A percentile compares a stretch with the other conserved stretches of the same genome.
Conservation (phyloP, 441 rosid genomes). For the Daphne laureola region DNA sequence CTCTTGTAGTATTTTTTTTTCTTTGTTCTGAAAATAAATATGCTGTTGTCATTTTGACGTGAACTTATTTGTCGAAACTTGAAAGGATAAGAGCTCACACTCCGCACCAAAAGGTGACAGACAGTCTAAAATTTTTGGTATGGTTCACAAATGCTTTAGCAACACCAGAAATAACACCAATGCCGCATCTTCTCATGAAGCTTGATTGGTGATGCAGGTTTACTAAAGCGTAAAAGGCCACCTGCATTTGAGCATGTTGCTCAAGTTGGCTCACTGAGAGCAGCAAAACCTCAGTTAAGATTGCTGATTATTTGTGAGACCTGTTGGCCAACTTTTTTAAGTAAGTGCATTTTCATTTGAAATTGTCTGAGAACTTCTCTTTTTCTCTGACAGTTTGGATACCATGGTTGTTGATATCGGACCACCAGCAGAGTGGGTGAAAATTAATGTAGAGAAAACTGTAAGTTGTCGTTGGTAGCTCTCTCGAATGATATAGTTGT, state of each 20-base stretch:
- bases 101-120: slow-evolving; percentile 36
- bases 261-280: slow-evolving; percentile 28
- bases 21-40: too few relatives aligned
- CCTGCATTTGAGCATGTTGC: slow-evolving; percentile 28
- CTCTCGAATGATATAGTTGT: neutral
- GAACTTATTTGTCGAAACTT: neutral
- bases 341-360: slow-evolving; percentile 7
- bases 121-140: slow-evolving; percentile 42
- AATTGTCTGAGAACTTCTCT: slow-evolving; percentile 3
- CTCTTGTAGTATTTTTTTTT: neutral
- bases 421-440: slow-evolving; percentile 73
- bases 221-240: slow-evolving; percentile 47
- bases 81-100: slow-evolving; percentile 43
- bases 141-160: slow-evolving; percentile 6
- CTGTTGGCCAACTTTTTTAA: neutral
- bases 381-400: slow-evolving; percentile 33
- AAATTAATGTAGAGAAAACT: slow-evolving; percentile 53
- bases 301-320: slow-evolving; percentile 7
- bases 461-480: slow-evolving; percentile 25
- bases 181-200: slow-evolving; percentile 7
- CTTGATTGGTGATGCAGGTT: slow-evolving; percentile 28
- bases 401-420: slow-evolving; percentile 46
- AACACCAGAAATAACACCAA: slow-evolving; percentile 3
- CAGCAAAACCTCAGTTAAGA: slow-evolving; percentile 37
- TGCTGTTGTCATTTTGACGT: slow-evolving; percentile 1